A percentile compares a stretch with the other conserved stretches of the same genome.
These are phyloP conservation scores for Panaeolus cyanescens DNA, from an alignment of 768 basidiomycete species.

Conservation along the genomic window DNA sequence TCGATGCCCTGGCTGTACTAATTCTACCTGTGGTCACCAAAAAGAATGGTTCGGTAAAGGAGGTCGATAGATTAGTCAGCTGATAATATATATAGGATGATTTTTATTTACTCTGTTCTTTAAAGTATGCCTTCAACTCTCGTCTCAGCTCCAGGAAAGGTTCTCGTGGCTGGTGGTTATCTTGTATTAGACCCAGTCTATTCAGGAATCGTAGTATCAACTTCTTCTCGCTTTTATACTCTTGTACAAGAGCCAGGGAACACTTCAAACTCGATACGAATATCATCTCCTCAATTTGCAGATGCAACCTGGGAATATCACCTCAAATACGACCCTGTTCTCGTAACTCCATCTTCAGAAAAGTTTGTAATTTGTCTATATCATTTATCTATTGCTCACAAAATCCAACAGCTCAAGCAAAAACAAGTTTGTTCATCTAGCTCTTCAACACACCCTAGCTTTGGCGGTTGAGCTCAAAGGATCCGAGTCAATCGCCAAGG, in stretches of 20 bases:
- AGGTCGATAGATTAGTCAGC: slow-evolving; percentile 44
- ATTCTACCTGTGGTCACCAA: slow-evolving; percentile 81
- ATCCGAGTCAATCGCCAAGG: slow-evolving; percentile 36
- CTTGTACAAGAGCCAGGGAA: slow-evolving; percentile 49
- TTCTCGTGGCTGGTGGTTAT: slow-evolving; percentile 94
- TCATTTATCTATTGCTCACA: slow-evolving; percentile 11
- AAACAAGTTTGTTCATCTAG: slow-evolving; percentile 94
- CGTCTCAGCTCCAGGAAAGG: slow-evolving; percentile 94
- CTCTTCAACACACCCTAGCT: slow-evolving; percentile 76
- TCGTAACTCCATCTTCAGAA: slow-evolving; percentile 30
- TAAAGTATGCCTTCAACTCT: slow-evolving; percentile 48
- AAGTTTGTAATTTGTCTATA: slow-evolving; percentile 36
- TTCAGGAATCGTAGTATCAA: slow-evolving; percentile 87
- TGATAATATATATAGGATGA: slow-evolving; percentile 3
- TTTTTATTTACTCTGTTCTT: not conserved
- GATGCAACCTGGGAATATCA: slow-evolving; percentile 76
- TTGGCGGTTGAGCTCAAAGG: slow-evolving; percentile 65
- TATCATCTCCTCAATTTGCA: slow-evolving; percentile 91
- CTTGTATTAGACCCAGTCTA: slow-evolving; percentile 90
- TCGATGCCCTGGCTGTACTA: slow-evolving; percentile 93
- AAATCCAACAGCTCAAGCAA: slow-evolving; percentile 41
- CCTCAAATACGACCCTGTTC: slow-evolving; percentile 41
- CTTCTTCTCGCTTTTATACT: slow-evolving; percentile 93
- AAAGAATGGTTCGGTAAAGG: slow-evolving; percentile 90
- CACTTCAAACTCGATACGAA: slow-evolving; percentile 50